Base-by-base conservation (phyloP, 495 filamentous ascomycete genomes). In the Lophium mytilinum region DNA sequence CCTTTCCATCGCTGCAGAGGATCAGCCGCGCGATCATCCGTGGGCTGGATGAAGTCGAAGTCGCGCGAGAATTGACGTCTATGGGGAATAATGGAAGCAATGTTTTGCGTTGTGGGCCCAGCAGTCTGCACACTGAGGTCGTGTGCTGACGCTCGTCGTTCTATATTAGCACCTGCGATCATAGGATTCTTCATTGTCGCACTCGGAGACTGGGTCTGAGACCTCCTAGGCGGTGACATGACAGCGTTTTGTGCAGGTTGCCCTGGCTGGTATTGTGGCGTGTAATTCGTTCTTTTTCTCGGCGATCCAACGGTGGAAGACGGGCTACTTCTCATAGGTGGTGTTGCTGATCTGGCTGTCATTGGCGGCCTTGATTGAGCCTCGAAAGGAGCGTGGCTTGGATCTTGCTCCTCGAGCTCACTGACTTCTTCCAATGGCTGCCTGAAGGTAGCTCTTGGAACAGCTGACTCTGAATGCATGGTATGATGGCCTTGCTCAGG, bases 1-100 rank as follows among this genome's bases (percentile, higher is more conserved):
- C 93, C 93, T 71, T 86, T 87, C 93, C 93, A 99, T 61, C 94
- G 79, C 61, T 90, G 77, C 4, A 97, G 74, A 14, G 82, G 80
- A 71, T 99, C 93, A 9, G 76, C 66, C 56, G 88, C 82, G 19
- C 86, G 81, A n/a, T 87, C 89, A 72, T 96, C 90, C 7, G 77
- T 83, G 10, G 93, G 94, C 6, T 74, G 56, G 41, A 75, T 68
- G 56, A 70, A 77, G 18, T 69, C 67, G 18, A 71, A 53, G 17
- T 74, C 69, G 3, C 63, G 63, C 2, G 72, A 73, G 47, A 71
- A 65, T 17, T 66, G 57, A 3, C 71, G 69, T 50, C 68, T 68
- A 35, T 72, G 73, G 1, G 66, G 63, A 34, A 72, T 66, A n/a
- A 61, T 49, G 18, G 68, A 85, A 75, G 50, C 81, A 82, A 21